phyloP scores from a whole-genome alignment of 768 basidiomycete species.

The Candolleomyces eurysporus region DNA sequence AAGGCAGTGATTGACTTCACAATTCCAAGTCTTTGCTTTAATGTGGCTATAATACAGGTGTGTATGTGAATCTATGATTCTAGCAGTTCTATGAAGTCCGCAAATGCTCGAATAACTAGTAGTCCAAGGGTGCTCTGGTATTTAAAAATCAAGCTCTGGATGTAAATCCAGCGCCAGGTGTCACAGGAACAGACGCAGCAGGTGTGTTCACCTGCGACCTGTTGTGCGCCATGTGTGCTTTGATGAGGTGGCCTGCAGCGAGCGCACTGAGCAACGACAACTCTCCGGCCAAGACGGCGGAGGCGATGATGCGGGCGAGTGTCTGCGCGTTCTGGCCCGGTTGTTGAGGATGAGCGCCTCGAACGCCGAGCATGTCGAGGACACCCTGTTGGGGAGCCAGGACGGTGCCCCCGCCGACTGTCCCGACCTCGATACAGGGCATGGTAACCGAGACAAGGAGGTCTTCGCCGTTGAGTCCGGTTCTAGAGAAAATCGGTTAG shows the following conservation, averaged over 20 bases:
- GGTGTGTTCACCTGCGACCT: constrained; percentile 82
- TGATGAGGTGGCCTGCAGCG: constrained; percentile 91
- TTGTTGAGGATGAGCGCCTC: constrained; percentile 80
- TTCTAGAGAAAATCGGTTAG: too few relatives aligned
- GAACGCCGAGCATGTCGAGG: constrained; percentile 91
- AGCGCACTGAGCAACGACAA: constrained; percentile 88
- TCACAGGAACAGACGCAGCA: constrained; percentile 18
- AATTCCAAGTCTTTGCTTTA: too few relatives aligned
- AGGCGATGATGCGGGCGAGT: constrained; percentile 86
- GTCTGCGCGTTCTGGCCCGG: constrained; percentile 90
- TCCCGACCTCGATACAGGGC: constrained; percentile 43
- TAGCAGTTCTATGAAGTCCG: too few relatives aligned
- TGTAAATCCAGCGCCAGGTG: too few relatives aligned
- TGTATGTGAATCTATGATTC: too few relatives aligned
- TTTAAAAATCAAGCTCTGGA: too few relatives aligned
- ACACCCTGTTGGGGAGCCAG: constrained; percentile 87
- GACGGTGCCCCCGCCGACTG: constrained; percentile 38
- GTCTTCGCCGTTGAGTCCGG: constrained; percentile 60
- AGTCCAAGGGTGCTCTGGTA: too few relatives aligned
- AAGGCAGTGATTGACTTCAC: too few relatives aligned
- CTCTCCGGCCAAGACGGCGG: constrained; percentile 97
- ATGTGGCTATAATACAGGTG: too few relatives aligned
- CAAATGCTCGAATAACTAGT: too few relatives aligned
- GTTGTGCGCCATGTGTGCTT: constrained; percentile 92
- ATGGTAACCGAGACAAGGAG: constrained; percentile 91